Evolutionary conservation across 2,329 filamentous ascomycete species (phyloP).

Genomic region (Davidsoniella australis): DNA sequence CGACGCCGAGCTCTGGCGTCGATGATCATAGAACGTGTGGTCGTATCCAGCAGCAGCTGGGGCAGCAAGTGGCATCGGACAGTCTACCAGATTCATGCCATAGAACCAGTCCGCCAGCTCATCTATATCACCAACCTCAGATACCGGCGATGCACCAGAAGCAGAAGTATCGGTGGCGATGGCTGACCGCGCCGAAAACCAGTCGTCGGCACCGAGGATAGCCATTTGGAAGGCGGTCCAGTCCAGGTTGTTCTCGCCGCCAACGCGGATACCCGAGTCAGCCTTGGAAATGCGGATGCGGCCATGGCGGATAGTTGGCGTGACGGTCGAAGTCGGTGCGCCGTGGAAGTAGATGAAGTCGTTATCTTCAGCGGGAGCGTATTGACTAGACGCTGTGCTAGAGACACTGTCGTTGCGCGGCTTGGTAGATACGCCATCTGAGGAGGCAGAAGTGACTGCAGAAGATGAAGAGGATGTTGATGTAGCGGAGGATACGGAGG

Average conservation of each 20-base stretch:
- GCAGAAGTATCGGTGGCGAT: constrained; percentile 16
- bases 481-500: constrained; percentile 5
- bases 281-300: constrained; percentile 34
- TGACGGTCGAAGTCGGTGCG: constrained; percentile 31
- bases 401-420: constrained; percentile 3
- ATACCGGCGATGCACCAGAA: constrained; percentile 17
- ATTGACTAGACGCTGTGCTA: constrained; percentile 3
- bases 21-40: background rate
- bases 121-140: constrained; percentile 29
- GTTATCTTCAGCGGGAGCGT: constrained; percentile 22
- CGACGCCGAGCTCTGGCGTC: background rate
- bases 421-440: constrained; percentile 3
- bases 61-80: background rate
- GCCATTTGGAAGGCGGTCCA: constrained; percentile 52
- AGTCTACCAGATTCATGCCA: constrained; percentile 15
- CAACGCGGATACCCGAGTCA: constrained; percentile 19
- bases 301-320: constrained; percentile 35
- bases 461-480: constrained; percentile 3
- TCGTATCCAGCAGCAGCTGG: background rate
- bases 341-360: constrained; percentile 31
- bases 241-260: constrained; percentile 28
- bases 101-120: constrained; percentile 35
- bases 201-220: constrained; percentile 39
- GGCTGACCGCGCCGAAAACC: constrained; percentile 28
- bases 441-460: background rate